A percentile compares a stretch with the other conserved stretches of the same genome.
Evolutionary conservation across 768 basidiomycete species (phyloP).

Genomic region (Suillus placidus): DNA sequence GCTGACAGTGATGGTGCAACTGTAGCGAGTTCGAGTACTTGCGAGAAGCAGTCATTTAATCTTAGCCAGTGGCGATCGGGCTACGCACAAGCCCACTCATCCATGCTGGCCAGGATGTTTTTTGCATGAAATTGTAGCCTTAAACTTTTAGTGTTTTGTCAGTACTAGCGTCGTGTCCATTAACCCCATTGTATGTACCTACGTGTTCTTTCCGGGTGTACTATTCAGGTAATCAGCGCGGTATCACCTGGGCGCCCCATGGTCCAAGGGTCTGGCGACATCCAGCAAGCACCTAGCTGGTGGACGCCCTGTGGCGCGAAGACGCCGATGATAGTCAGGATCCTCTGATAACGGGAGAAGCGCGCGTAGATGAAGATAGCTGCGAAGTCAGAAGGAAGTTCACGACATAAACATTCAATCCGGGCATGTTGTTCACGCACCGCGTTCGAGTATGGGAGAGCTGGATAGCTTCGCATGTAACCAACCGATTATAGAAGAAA

Average conservation of each 20-base stretch:
- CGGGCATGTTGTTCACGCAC: neutral
- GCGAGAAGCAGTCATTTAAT: slow-evolving; percentile 21
- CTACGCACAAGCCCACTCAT: slow-evolving; percentile 34
- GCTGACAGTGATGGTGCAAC: slow-evolving; percentile 36
- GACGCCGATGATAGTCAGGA: neutral
- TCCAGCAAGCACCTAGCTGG: neutral
- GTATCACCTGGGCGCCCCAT: neutral
- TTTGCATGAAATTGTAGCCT: slow-evolving; percentile 16
- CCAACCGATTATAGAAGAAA: neutral
- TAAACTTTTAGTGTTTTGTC: neutral
- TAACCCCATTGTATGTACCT: neutral
- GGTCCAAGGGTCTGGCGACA: neutral
- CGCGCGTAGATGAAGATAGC: neutral
- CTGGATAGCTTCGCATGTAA: neutral
- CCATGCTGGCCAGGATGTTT: slow-evolving; percentile 35
- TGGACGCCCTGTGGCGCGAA: neutral
- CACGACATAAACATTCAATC: neutral
- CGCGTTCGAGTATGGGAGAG: neutral
- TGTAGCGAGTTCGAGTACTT: slow-evolving; percentile 29
- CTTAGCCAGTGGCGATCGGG: slow-evolving; percentile 36
- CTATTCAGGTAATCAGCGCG: neutral
- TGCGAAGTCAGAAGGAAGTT: neutral
- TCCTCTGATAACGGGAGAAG: neutral
- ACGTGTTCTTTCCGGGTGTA: neutral
- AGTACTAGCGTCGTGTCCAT: neutral